Evolutionary conservation across 163 green algal genomes (phyloP).

Genomic region (Chlorella variabilis): DNA sequence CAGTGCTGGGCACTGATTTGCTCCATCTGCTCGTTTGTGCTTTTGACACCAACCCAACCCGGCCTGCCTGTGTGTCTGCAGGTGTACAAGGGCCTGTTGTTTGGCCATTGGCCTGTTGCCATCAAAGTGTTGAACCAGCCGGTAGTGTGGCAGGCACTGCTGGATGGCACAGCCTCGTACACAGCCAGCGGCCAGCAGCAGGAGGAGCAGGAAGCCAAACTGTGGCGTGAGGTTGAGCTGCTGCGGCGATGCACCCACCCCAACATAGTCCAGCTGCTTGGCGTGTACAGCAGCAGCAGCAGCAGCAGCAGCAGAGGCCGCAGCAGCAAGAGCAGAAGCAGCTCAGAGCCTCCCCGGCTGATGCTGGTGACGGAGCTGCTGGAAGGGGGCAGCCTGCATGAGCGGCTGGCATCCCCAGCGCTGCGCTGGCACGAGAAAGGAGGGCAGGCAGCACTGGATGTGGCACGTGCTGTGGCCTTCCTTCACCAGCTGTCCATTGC

Average conservation of each 20-base stretch:
- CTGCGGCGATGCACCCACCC: neutral
- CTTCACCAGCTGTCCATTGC: neutral
- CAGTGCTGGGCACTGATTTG: neutral
- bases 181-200: neutral
- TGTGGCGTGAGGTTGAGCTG: neutral
- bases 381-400: neutral
- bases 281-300: neutral
- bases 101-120: neutral
- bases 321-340: neutral
- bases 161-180: neutral
- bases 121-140: neutral
- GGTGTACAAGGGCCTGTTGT: constrained; percentile 6
- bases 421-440: neutral
- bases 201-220: neutral
- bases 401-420: neutral
- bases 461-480: neutral
- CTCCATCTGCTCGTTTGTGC: too few relatives aligned
- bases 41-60: too few relatives aligned
- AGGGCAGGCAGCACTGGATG: neutral
- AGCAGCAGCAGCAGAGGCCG: neutral
- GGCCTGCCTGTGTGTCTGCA: too few relatives aligned
- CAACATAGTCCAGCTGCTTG: constrained; percentile 3
- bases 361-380: constrained; percentile 14
- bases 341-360: neutral
- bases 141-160: neutral